Evolutionary conservation across 192 early-diverging fungal genomes (phyloP), one percentile per base, ranked within the genome.

Genomic region (Coemansia sp.): DNA sequence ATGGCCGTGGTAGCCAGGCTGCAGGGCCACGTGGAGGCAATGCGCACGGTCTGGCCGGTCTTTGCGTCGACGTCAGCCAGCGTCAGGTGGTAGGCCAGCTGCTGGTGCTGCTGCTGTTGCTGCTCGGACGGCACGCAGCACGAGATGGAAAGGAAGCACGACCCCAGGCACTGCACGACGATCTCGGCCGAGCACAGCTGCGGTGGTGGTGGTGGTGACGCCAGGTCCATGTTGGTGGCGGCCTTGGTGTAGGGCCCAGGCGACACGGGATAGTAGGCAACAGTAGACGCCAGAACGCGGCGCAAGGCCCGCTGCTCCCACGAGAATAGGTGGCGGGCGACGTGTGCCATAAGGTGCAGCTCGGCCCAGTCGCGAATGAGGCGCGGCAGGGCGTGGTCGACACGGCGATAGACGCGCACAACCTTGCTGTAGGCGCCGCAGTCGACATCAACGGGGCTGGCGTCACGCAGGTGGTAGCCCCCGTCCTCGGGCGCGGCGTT

Each of bases 21-120:
- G 74, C 79, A 81, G 48, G 79, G 79, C 79, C 79, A 81, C 1
- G 79, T 81, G 0, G 79, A 81, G 14, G 74, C 79, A 42, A 81
- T 77, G 16, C 70, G 65, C 29, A 67, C 36, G 45, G 70, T 81
- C 48, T 72, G 64, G 46, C 67, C 65, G 5, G 79, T 68, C 48
- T 68, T 65, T 1, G 59, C 14, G 14, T 81, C 79, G 4, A 81
- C 69, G 24, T 81, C 74, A n/a, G 79, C 79, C 61, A 81, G 46
- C 34, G 79, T 81, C 61, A 81, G 44, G 31, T 81, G 79, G 62
- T 63, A 81, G 34, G 79, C 66, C 61, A 81, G 27, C 48, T 81
- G 73, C 33, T 44, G 71, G 4, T 59, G 6, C 67, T 72, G 44
- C 59, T 65, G 53, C 40, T 81, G 73, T 17, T 42, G 71, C 11